Evolutionary conservation across 2,329 filamentous ascomycete genomes (phyloP).

Genomic region (Neopestalotiopsis rosae): DNA sequence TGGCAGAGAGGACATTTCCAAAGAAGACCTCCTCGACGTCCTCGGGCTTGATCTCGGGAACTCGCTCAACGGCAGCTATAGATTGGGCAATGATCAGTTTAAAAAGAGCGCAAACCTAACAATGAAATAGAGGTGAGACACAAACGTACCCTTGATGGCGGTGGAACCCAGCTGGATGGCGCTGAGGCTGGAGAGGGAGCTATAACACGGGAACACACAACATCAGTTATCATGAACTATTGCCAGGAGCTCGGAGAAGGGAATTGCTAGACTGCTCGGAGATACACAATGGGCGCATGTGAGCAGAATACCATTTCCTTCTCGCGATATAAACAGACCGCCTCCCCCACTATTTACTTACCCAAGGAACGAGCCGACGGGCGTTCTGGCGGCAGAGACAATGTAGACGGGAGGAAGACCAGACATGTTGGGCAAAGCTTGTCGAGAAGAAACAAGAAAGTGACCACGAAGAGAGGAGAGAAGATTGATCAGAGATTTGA

Average conservation of each 20-base stretch:
- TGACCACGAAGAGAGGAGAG: conserved; percentile 5
- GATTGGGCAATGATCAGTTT: conserved; percentile 16
- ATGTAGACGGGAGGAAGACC: conserved; percentile 91
- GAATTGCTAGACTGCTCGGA: not conserved
- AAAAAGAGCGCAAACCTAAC: conserved; percentile 4
- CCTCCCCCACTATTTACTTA: conserved; percentile 47
- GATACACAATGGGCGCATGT: conserved; percentile 14
- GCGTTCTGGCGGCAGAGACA: conserved; percentile 88
- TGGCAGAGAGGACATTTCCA: conserved; percentile 96
- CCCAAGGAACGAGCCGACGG: conserved; percentile 94
- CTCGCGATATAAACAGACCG: conserved; percentile 18
- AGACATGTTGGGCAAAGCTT: conserved; percentile 63
- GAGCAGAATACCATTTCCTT: conserved; percentile 9
- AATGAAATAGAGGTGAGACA: conserved; percentile 26
- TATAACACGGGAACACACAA: conserved; percentile 42
- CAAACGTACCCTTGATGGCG: conserved; percentile 81
- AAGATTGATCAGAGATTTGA: not conserved
- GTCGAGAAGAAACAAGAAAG: not conserved
- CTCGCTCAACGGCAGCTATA: conserved; percentile 79
- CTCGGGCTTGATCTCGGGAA: conserved; percentile 83
- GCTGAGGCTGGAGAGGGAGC: conserved; percentile 85
- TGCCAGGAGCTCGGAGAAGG: not conserved
- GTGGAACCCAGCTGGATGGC: conserved; percentile 87
- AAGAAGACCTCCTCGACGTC: conserved; percentile 97
- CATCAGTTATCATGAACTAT: not conserved